These are phyloP conservation scores for Microdochium bolleyi DNA, from an alignment of 2,329 filamentous ascomycete species.

Conservation along the genomic window DNA sequence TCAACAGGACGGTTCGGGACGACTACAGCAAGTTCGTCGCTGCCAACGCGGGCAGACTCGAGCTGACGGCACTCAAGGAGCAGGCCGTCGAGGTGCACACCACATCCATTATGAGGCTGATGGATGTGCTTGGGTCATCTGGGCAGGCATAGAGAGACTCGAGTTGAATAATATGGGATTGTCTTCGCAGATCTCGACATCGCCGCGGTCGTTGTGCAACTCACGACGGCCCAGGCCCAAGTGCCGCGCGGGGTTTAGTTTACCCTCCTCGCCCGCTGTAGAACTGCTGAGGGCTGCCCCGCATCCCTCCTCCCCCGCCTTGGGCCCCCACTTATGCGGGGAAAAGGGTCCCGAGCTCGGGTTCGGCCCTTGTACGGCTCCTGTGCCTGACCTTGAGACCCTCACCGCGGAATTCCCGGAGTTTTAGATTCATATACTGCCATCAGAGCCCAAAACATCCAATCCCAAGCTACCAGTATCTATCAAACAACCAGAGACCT, in stretches of 20 bases:
- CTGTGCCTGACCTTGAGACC: background rate
- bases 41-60: constrained; percentile 3
- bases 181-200: too few species aligned
- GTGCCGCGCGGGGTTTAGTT: too few species aligned
- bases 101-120: background rate
- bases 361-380: background rate
- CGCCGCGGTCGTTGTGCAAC: too few species aligned
- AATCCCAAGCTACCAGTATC: too few species aligned
- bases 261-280: too few species aligned
- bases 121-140: constrained; percentile 2
- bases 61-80: constrained; percentile 4
- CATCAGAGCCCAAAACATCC: too few species aligned
- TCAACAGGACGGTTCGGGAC: constrained; percentile 15
- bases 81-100: background rate
- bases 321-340: background rate
- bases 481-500: too few species aligned
- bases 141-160: background rate
- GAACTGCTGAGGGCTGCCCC: too few species aligned
- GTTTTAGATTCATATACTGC: too few species aligned
- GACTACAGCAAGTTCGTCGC: constrained; percentile 12
- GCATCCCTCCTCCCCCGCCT: background rate
- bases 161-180: too few species aligned
- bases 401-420: too few species aligned
- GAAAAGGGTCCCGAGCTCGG: background rate
- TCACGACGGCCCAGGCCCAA: too few species aligned